Conservation (phyloP, 306 rosid species). For the Trifolium fragiferum region DNA sequence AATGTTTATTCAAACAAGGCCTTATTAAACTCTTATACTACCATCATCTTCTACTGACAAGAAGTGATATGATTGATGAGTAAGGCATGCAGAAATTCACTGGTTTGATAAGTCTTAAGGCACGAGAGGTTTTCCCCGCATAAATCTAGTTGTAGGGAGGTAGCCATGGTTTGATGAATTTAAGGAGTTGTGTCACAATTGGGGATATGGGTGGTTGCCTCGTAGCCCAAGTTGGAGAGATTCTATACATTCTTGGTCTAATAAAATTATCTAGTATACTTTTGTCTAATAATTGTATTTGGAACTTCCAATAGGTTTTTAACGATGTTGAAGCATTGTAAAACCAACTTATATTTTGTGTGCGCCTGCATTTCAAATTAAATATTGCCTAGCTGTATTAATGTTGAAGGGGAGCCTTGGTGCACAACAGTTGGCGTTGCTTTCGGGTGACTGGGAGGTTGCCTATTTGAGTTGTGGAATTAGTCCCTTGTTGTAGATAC, state of each 20-base stretch:
- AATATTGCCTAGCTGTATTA: neutral
- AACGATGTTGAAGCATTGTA: conserved; percentile 1
- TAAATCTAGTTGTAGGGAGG: neutral
- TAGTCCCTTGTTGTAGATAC: neutral
- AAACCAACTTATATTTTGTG: neutral
- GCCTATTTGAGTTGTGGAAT: neutral
- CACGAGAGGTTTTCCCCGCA: neutral
- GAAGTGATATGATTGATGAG: neutral
- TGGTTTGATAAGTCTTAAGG: conserved; percentile 4
- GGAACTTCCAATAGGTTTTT: neutral
- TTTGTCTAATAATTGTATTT: neutral
- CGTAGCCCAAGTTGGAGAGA: neutral
- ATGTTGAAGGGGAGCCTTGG: neutral
- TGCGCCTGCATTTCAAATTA: neutral
- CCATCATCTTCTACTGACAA: neutral
- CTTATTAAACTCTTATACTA: neutral
- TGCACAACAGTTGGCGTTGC: neutral
- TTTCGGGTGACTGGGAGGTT: neutral
- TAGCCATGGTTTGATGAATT: neutral
- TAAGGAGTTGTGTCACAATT: neutral
- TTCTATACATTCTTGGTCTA: neutral
- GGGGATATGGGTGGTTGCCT: neutral
- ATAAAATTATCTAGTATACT: neutral
- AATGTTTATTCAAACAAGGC: neutral
- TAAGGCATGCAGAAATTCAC: neutral